Evolutionary conservation across 1,284 basidiomycete species (phyloP).

Genomic region (Apiotrichum siamense): DNA sequence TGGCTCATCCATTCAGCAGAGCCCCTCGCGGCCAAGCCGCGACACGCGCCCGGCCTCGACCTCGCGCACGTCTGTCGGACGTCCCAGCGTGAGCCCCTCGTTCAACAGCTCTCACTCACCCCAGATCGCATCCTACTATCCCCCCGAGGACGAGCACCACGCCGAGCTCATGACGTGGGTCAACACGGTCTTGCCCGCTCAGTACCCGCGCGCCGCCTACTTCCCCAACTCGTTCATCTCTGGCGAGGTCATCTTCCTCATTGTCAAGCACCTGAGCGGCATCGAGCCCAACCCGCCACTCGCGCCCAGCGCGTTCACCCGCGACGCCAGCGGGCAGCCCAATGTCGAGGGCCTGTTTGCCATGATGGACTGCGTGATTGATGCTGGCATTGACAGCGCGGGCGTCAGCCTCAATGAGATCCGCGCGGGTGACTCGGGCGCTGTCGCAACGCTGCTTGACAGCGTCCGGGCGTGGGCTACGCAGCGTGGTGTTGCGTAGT

Average conservation of each 20-base stretch:
- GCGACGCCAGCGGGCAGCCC: slow-evolving; percentile 36
- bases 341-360: slow-evolving; percentile 82
- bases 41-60: slow-evolving; percentile 41
- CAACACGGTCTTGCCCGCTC: slow-evolving; percentile 67
- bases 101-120: background rate
- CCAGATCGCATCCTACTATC: slow-evolving; percentile 24
- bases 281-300: slow-evolving; percentile 39
- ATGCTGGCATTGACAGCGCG: slow-evolving; percentile 81
- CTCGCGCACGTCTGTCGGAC: slow-evolving; percentile 1
- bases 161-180: slow-evolving; percentile 71
- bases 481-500: slow-evolving; percentile 2
- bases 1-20: background rate
- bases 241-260: slow-evolving; percentile 46
- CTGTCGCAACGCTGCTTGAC: slow-evolving; percentile 67
- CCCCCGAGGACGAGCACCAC: slow-evolving; percentile 37
- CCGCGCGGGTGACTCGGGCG: slow-evolving; percentile 66
- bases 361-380: slow-evolving; percentile 79
- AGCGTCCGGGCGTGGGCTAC: slow-evolving; percentile 51
- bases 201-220: slow-evolving; percentile 57
- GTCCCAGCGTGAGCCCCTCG: background rate
- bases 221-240: slow-evolving; percentile 49
- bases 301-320: slow-evolving; percentile 35
- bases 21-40: slow-evolving; percentile 38
- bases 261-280: slow-evolving; percentile 44
- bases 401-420: slow-evolving; percentile 85